These are phyloP conservation scores for Wilcoxina mikolae DNA, from an alignment of 495 filamentous ascomycete genomes.

Conservation along the genomic window DNA sequence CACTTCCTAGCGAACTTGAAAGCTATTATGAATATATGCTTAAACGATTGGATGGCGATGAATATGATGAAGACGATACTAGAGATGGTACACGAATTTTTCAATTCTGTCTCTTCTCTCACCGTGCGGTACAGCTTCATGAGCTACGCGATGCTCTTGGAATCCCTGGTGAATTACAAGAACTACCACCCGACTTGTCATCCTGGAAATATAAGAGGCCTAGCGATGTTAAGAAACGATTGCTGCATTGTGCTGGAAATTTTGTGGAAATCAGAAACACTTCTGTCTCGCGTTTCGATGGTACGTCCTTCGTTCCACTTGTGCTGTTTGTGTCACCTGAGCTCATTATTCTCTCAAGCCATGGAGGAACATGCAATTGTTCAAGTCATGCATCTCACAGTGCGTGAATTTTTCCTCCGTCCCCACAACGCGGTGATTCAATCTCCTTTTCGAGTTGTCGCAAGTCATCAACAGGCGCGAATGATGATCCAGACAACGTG, in stretches of 20 bases:
- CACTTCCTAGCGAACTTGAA: constrained; percentile 2
- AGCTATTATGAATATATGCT: constrained; percentile 1
- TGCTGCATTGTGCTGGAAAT: neutral
- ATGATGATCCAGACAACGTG: constrained; percentile 1
- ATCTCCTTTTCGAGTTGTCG: neutral
- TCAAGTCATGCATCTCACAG: constrained; percentile 2
- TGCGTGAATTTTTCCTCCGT: constrained; percentile 2
- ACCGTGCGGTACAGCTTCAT: neutral
- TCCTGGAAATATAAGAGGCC: neutral
- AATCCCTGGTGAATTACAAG: neutral
- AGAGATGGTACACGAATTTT: constrained; percentile 3
- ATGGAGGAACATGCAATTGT: neutral
- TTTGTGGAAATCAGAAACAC: neutral
- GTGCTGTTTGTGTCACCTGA: neutral
- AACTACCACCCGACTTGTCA: neutral
- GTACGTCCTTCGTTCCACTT: neutral
- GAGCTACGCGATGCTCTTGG: neutral
- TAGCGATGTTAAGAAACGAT: neutral
- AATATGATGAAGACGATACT: neutral
- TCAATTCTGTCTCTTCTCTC: neutral
- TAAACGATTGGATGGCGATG: neutral
- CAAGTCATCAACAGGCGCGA: neutral
- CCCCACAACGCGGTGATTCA: neutral
- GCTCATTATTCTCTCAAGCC: neutral
- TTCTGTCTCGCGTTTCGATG: neutral